Base-by-base conservation (phyloP, 2,329 filamentous ascomycete genomes). In the Diaporthe aspalathi region DNA sequence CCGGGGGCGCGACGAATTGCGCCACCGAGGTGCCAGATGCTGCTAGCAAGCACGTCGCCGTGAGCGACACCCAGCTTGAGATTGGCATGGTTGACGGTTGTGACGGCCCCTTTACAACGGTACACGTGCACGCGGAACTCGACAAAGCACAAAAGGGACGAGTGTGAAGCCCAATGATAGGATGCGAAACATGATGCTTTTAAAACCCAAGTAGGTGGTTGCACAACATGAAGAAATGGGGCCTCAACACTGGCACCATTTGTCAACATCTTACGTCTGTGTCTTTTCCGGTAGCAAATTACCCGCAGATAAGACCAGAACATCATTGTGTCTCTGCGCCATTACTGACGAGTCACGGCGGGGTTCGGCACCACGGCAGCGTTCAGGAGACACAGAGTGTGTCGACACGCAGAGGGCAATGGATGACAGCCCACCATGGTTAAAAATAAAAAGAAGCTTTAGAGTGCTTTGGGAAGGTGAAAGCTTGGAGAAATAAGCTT, bases 1-100 rank as follows among this genome's bases (percentile, higher is more conserved):
- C 78, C 1, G 82, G 81, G 27, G 79, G 70, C 1, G 79, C 50
- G 24, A 83, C 80, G 71, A 83, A 83, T 62, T 83, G 81, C 16
- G 70, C 70, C 12, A 38, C 49, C n/a, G 60, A 65, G 22, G 29
- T 65, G 60, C 60, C 29, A 12, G 45, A 65, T 27, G 38, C 60
- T 5, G 60, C 49, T 8, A 65, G 29, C 60, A 65, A 50, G 29
- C n/a, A n/a, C n/a, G n/a, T n/a, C n/a, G 45, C 50, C n/a, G 45
- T 12, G 5, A 65, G 45, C 45, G 60, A 50, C 45, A 50, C 60
- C 29, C 49, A 38, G 29, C 38, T 65, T 14, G n/a, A 50, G 60
- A 32, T 24, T 50, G n/a, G n/a, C 45, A 24, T 20, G 29, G 29
- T n/a, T 65, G 45, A n/a, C 29, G 3, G 45, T 50, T 50, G 14